phyloP scores from a whole-genome alignment of 2,329 filamentous ascomycete species.

The Colletotrichum lupini region DNA sequence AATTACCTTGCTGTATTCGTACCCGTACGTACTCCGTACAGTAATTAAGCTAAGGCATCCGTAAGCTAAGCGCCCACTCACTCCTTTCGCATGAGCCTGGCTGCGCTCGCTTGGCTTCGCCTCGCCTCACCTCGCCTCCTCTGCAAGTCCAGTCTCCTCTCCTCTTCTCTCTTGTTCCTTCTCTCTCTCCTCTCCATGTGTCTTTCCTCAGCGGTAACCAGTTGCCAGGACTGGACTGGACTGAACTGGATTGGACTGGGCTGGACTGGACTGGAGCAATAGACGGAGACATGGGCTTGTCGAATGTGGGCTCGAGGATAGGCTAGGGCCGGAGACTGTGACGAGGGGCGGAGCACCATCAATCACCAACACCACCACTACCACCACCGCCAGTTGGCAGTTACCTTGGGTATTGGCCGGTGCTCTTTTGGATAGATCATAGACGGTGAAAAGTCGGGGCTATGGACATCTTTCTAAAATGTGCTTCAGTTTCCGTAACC shows the following conservation, averaged over 20 bases:
- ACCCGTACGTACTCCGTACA: not conserved
- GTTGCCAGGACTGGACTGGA: not conserved
- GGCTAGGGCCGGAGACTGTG: not conserved
- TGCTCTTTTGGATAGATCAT: too few species aligned
- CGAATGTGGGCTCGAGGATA: not conserved
- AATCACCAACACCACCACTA: not conserved
- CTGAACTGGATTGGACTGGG: not conserved
- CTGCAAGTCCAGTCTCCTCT: not conserved
- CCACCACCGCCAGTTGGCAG: not conserved
- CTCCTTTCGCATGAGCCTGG: conserved; percentile 1
- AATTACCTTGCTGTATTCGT: not conserved
- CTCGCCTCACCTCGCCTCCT: not conserved
- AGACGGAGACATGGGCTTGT: not conserved
- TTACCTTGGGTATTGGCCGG: too few species aligned
- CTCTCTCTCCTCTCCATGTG: not conserved
- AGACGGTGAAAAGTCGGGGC: not conserved
- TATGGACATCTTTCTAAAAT: not conserved
- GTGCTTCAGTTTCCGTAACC: not conserved
- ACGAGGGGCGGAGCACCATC: not conserved
- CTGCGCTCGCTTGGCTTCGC: not conserved
- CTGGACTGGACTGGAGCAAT: not conserved
- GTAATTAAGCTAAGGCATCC: conserved; percentile 5
- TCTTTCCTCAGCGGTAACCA: not conserved
- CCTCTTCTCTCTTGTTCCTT: not conserved
- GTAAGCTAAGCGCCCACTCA: conserved; percentile 15